A percentile compares a stretch with the other conserved stretches of the same genome.
These are phyloP conservation scores for Fusarium duplospermum DNA, from an alignment of 2,329 filamentous ascomycete genomes.

Conservation along the genomic window DNA sequence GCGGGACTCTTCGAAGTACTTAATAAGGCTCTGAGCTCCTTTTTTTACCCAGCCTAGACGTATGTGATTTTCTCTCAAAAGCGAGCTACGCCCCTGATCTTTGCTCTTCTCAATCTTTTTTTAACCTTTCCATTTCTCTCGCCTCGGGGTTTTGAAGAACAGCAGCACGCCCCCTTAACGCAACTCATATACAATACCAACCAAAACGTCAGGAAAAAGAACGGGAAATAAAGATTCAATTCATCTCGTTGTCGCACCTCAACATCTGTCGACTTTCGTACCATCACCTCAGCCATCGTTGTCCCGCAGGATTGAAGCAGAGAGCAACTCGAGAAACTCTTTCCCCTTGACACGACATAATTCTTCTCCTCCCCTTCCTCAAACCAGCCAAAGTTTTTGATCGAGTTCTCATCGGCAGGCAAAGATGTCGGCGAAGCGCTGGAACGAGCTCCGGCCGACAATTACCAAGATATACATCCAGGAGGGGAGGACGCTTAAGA, in stretches of 20 bases:
- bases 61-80: not conserved
- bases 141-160: slow-evolving; percentile 11
- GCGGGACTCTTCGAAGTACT: slow-evolving; percentile 12
- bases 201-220: not conserved
- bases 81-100: not conserved
- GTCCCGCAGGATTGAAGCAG: slow-evolving; percentile 22
- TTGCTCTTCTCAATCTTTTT: not conserved
- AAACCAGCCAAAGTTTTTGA: not conserved
- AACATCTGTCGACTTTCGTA: slow-evolving; percentile 20
- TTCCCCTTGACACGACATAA: not conserved
- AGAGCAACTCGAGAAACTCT: not conserved
- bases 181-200: not conserved
- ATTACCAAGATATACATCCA: slow-evolving; percentile 57
- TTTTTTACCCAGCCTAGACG: not conserved
- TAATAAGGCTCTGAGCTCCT: slow-evolving; percentile 18
- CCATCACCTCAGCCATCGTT: slow-evolving; percentile 30
- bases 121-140: not conserved
- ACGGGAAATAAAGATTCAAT: not conserved
- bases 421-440: slow-evolving; percentile 57
- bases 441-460: slow-evolving; percentile 50
- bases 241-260: not conserved
- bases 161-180: slow-evolving; percentile 19
- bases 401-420: not conserved
- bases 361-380: not conserved
- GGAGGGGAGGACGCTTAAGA: slow-evolving; percentile 53